Percentiles rank a stretch among this genome's conserved stretches.
These are phyloP conservation scores for Rhodotorula toruloides DNA, from an alignment of 768 basidiomycete species.

Conservation along the genomic window DNA sequence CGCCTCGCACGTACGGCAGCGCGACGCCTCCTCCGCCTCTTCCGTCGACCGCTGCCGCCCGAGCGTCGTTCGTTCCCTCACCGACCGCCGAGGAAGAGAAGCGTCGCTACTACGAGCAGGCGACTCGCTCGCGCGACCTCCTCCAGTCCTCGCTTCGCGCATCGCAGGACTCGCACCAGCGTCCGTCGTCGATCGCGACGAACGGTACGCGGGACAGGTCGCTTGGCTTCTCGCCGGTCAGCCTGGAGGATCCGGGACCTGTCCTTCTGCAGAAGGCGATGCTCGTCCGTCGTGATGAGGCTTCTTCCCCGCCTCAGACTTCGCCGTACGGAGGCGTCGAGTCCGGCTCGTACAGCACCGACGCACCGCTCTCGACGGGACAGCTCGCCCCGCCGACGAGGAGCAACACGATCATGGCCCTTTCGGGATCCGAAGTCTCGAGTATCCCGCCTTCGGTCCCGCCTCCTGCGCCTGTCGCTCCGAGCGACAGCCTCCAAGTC, in stretches of 20 bases:
- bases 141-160: slow-evolving; percentile 3
- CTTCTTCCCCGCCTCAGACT: too few species aligned
- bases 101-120: slow-evolving; percentile 11
- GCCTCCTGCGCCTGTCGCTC: not conserved
- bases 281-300: too few species aligned
- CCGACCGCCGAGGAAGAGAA: slow-evolving; percentile 30
- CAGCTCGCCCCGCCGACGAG: slow-evolving; percentile 1
- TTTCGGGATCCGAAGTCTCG: slow-evolving; percentile 21
- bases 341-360: not conserved
- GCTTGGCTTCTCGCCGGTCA: too few species aligned
- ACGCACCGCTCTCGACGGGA: not conserved
- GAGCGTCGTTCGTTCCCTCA: not conserved
- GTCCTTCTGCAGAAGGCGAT: too few species aligned
- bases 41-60: not conserved
- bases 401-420: slow-evolving; percentile 15
- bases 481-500: not conserved
- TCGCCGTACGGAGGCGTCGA: too few species aligned
- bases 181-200: too few species aligned
- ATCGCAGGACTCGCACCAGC: too few species aligned
- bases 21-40: not conserved
- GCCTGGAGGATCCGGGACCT: too few species aligned
- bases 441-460: not conserved
- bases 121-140: slow-evolving; percentile 12
- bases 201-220: too few species aligned
- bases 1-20: not conserved